Evolutionary conservation across 2,329 filamentous ascomycete genomes (phyloP).

Genomic region (Fusarium mangiferae): DNA sequence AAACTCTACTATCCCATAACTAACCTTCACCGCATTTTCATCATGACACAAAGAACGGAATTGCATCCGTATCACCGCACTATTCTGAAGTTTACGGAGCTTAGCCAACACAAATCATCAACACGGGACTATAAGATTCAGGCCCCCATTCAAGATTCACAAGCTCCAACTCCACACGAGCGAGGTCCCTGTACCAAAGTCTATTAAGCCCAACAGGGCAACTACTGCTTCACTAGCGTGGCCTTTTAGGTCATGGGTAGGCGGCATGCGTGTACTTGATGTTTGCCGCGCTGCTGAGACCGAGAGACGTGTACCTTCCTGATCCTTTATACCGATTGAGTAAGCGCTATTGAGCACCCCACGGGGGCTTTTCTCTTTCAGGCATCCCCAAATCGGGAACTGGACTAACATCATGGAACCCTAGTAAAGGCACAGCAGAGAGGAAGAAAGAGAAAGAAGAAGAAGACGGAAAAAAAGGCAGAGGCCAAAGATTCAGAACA

Average conservation of each 20-base stretch:
- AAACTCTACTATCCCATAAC: neutral
- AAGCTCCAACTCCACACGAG: conserved; percentile 1
- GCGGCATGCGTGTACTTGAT: neutral
- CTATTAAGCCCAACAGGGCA: conserved; percentile 29
- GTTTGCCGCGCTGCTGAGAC: neutral
- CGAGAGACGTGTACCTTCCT: neutral
- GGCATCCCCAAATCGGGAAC: conserved; percentile 8
- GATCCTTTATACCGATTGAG: conserved; percentile 2
- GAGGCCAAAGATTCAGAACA: neutral
- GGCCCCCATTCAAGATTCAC: conserved; percentile 6
- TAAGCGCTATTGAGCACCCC: conserved; percentile 14
- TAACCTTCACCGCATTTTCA: conserved; percentile 21
- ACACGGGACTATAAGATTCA: conserved; percentile 5
- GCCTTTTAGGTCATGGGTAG: conserved; percentile 9
- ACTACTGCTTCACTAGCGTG: conserved; percentile 24
- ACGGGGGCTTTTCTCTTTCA: conserved; percentile 20
- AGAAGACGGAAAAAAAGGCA: neutral
- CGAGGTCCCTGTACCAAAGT: conserved; percentile 38
- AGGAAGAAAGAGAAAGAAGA: neutral
- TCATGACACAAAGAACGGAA: conserved; percentile 7
- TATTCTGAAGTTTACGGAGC: neutral
- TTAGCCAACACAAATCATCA: conserved; percentile 2
- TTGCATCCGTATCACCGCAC: neutral
- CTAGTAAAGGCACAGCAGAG: neutral
- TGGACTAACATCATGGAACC: neutral